These are phyloP conservation scores for Sporopachydermia quercuum DNA, from an alignment of 805 yeast species.

Conservation along the genomic window DNA sequence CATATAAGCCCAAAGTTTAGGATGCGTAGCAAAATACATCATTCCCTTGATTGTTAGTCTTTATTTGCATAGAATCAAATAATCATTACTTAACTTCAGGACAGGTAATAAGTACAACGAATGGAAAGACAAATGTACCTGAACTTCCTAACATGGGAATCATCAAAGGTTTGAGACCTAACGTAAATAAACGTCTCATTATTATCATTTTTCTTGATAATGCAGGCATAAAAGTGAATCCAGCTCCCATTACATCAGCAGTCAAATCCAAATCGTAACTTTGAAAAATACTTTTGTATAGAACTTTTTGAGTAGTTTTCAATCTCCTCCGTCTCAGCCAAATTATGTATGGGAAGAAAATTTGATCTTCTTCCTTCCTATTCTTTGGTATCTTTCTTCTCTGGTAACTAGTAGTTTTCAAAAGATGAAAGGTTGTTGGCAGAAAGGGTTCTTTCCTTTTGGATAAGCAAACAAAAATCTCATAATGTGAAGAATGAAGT, in stretches of 20 bases:
- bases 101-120: neutral
- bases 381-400: too few relatives aligned
- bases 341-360: too few relatives aligned
- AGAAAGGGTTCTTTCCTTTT: too few relatives aligned
- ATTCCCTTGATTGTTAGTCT: slow-evolving; percentile 20
- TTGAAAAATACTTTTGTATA: too few relatives aligned
- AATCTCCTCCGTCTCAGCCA: too few relatives aligned
- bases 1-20: slow-evolving; percentile 32
- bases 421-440: too few relatives aligned
- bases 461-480: too few relatives aligned
- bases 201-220: neutral
- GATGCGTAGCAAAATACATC: slow-evolving; percentile 24
- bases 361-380: too few relatives aligned
- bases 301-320: too few relatives aligned
- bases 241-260: neutral
- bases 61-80: neutral
- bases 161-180: neutral
- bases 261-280: neutral
- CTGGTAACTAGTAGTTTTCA: too few relatives aligned
- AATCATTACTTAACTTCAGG: slow-evolving; percentile 4
- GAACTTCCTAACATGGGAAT: slow-evolving; percentile 7
- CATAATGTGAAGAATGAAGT: too few relatives aligned
- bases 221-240: neutral
- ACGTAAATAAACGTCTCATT: neutral
- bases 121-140: slow-evolving; percentile 11